Conservation (phyloP, 371 early-diverging fungal genomes). For the Gilbertella persicaria region DNA sequence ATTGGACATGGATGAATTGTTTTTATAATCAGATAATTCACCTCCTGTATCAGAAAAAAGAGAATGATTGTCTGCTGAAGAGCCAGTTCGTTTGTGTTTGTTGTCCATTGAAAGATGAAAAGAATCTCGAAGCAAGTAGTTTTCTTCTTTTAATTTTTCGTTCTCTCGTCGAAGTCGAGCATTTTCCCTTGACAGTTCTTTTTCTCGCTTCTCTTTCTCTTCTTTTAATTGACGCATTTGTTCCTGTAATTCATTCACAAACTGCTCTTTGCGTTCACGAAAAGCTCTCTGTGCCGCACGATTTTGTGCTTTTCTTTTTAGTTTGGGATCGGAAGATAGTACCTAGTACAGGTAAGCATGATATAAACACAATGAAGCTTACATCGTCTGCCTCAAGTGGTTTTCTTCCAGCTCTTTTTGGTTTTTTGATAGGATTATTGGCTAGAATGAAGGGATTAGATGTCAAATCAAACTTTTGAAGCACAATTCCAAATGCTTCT, state of each 20-base stretch:
- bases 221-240: constrained; percentile 70
- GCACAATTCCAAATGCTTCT: constrained; percentile 6
- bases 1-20: background rate
- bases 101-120: constrained; percentile 17
- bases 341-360: constrained; percentile 4
- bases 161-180: constrained; percentile 61
- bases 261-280: constrained; percentile 69
- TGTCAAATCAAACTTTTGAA: constrained; percentile 1
- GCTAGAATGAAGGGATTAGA: background rate
- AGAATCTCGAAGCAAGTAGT: constrained; percentile 13
- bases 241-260: constrained; percentile 63
- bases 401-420: constrained; percentile 45
- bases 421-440: constrained; percentile 3
- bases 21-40: constrained; percentile 1
- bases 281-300: constrained; percentile 78
- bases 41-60: background rate
- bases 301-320: constrained; percentile 72
- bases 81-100: background rate
- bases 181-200: constrained; percentile 44
- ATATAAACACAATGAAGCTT: background rate
- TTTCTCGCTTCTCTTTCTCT: constrained; percentile 58
- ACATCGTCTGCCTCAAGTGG: constrained; percentile 24
- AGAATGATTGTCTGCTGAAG: background rate
- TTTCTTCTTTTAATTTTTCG: constrained; percentile 46
- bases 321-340: constrained; percentile 18